Percentiles rank a stretch among this genome's conserved stretches.
Evolutionary conservation across 345 rosid species (phyloP).

Genomic region (Citrus cavaleriei): DNA sequence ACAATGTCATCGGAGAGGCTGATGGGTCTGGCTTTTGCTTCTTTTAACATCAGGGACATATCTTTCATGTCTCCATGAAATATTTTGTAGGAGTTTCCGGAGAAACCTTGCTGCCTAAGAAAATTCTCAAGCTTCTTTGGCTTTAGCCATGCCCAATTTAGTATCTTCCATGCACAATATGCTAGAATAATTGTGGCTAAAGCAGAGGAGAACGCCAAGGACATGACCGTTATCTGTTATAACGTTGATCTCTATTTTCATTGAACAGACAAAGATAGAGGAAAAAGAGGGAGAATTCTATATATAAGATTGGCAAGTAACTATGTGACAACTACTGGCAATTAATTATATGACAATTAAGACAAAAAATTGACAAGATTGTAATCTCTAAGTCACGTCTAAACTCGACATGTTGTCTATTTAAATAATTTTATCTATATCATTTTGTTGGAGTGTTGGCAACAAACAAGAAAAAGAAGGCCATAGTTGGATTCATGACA

Average conservation of each 20-base stretch:
- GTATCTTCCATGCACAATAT: slow-evolving; percentile 14
- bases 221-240: neutral
- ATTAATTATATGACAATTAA: too few relatives aligned
- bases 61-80: slow-evolving; percentile 40
- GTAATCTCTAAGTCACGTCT: too few relatives aligned
- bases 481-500: too few relatives aligned
- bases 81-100: slow-evolving; percentile 35
- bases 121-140: slow-evolving; percentile 44
- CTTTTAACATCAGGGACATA: slow-evolving; percentile 12
- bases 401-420: too few relatives aligned
- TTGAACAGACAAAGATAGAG: neutral
- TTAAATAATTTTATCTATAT: too few relatives aligned
- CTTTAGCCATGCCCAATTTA: slow-evolving; percentile 44
- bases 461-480: too few relatives aligned
- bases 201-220: neutral
- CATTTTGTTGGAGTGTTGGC: too few relatives aligned
- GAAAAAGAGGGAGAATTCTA: too few relatives aligned
- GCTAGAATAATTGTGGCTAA: neutral
- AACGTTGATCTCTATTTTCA: neutral
- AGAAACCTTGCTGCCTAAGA: slow-evolving; percentile 43
- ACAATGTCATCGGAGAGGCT: slow-evolving; percentile 29
- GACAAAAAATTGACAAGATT: too few relatives aligned
- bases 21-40: slow-evolving; percentile 32
- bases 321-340: too few relatives aligned
- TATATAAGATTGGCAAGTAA: too few relatives aligned